Percentiles rank a stretch among this genome's conserved stretches.
phyloP scores from a whole-genome alignment of 169 alveolate species.

The Eimeria falciformis region DNA sequence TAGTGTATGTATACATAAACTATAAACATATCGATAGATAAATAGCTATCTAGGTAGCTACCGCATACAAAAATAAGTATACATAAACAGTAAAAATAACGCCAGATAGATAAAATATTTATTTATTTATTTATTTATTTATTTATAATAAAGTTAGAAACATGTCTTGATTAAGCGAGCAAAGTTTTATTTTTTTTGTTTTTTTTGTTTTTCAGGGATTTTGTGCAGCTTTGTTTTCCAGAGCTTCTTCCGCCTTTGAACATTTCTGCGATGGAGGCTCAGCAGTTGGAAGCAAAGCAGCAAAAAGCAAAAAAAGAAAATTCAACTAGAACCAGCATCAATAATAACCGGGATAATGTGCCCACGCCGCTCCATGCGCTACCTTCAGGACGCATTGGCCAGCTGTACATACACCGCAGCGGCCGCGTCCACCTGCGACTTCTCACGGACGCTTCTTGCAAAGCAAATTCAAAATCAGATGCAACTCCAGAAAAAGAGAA shows the following conservation, averaged over 20 bases:
- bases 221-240: conserved; percentile 66
- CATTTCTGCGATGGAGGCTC: conserved; percentile 70
- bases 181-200: not conserved
- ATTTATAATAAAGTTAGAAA: no score
- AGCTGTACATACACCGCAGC: conserved; percentile 70
- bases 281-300: not conserved
- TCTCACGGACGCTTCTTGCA: conserved; percentile 7
- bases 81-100: not conserved
- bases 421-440: conserved; percentile 76
- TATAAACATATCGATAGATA: no score
- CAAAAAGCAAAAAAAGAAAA: not conserved
- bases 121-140: no score
- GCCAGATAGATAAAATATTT: no score
- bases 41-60: no score
- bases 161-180: no score
- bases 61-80: no score
- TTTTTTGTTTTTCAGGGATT: conserved; percentile 50
- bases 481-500: not conserved
- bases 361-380: conserved; percentile 63
- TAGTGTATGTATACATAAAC: no score
- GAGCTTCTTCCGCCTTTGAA: conserved; percentile 69
- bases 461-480: not conserved
- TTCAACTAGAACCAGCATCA: not conserved
- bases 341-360: not conserved
- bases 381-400: conserved; percentile 73